Evolutionary conservation across 345 rosid species (phyloP), one percentile per base, ranked within the genome.

Genomic region (Sisymbrium altissimum): DNA sequence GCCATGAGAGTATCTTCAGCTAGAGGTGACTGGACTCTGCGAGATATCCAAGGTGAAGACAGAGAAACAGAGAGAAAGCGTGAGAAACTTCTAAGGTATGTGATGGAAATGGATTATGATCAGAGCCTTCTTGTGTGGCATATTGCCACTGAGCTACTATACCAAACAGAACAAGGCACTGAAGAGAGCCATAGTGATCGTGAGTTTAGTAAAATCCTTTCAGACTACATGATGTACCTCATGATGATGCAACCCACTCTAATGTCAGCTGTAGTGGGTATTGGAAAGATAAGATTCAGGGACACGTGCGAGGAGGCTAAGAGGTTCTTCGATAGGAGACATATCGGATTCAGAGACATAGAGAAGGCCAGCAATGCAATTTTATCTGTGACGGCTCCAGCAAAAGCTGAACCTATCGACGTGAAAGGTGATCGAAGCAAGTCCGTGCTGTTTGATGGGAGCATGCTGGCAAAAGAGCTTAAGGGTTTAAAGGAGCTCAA

Each of bases 21-120:
- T 3, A 83, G 83, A 70, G 94, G 96, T 4, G 86, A 88, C 3
- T 81, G 86, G 86, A 69, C 79, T 38, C 83, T 89, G 19, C 76
- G 73, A 4, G 71, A 62, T 21, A 75, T 62, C 62, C 64, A 48
- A 64, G 54, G 75, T 10, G 52, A 49, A 13, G 76, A 81, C 9
- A 6, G 27, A n/a, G 64, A 29, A 3, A 27, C 21, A 4, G 62
- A 43, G 2, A 30, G 4, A 2, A 27, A 68, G 6, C 61, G 53
- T 0, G 39, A 33, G 55, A 12, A 36, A 17, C 63, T 89, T 11
- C 76, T 84, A 80, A 71, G 64, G 27, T 86, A 81, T 19, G 76
- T 82, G 55, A 38, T 55, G 5, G 75, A 64, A 41, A 81, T 80
- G 66, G 79, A 69, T 13, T 82, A 82, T 7, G 88, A 82, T 54